These are phyloP conservation scores for Hemerocallis citrina DNA, from an alignment of 106 monocot species.

Conservation along the genomic window DNA sequence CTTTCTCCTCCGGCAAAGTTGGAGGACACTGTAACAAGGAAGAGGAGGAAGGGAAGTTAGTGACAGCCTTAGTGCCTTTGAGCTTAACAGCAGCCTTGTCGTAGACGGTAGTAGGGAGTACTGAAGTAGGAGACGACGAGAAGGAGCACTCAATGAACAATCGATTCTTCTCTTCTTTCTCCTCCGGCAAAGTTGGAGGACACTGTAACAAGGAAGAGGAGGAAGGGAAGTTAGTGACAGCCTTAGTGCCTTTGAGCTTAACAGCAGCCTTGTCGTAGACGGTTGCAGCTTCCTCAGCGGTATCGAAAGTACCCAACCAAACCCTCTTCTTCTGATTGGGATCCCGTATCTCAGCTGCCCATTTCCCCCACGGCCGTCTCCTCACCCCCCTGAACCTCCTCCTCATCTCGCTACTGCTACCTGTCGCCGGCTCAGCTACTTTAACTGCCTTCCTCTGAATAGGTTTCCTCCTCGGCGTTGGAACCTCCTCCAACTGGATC, in stretches of 20 bases:
- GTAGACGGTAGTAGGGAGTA: conserved; percentile 8
- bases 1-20: too few relatives aligned
- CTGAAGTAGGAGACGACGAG: too few relatives aligned
- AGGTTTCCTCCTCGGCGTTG: background rate
- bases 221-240: conserved; percentile 15
- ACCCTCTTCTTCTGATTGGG: conserved; percentile 16
- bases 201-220: too few relatives aligned
- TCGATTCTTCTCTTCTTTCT: too few relatives aligned
- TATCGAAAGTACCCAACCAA: conserved; percentile 18
- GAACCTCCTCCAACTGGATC: conserved; percentile 4
- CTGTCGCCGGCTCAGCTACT: background rate
- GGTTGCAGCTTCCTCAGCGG: conserved; percentile 1
- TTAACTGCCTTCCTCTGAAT: background rate
- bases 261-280: conserved; percentile 19
- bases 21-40: too few relatives aligned
- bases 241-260: conserved; percentile 5
- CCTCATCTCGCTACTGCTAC: background rate
- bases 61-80: conserved; percentile 8
- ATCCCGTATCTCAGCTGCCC: conserved; percentile 49
- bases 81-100: conserved; percentile 15
- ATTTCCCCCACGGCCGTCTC: conserved; percentile 33
- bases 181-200: too few relatives aligned
- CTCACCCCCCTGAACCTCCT: conserved; percentile 13
- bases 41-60: conserved; percentile 14
- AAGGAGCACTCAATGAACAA: too few relatives aligned